Evolutionary conservation across 2,329 filamentous ascomycete genomes (phyloP), one percentile per base, ranked within the genome.

Genomic region (Aureobasidium subglaciale): DNA sequence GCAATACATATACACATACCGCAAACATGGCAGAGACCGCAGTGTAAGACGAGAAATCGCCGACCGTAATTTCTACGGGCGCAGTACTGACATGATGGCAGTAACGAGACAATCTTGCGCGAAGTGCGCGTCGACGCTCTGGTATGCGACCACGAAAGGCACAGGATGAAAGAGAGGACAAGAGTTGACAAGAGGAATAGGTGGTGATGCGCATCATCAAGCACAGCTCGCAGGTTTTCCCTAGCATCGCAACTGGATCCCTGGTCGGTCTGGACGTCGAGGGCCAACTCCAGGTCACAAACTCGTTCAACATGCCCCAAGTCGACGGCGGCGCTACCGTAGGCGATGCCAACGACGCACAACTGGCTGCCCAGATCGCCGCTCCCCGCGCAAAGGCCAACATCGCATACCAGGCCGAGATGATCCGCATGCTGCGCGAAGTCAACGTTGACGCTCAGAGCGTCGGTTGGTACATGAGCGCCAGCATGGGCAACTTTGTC

Each of bases 151-250:
- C 20, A 35, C 20, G 16, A 38, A 43, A 40, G 22, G 30, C 24
- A 40, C 41, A 38, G 18, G 20, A 38, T 15, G 16, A 20, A 38
- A 38, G 20, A 25, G 37, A 45, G 22, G 38, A 34, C 22, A 22
- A 3, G 16, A 24, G 37, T 50, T 57, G 41, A 57, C 41, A 52
- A 15, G 15, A 30, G 11, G 27, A 24, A 45, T 20, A 57, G 79
- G 92, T 95, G 68, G 88, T 95, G 65, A 92, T 96, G 87, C 96
- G 96, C 80, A 91, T 97, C 71, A 91, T 95, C 74, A 96, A 95
- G 77, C 91, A 96, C 78, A 90, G 88, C 77, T 87, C 90, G 57
- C 83, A 88, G 66, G 81, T 82, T 55, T 96, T 96, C 76, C 92
- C 92, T 46, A 92, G 90, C 52, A 85, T 85, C 56, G 90, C 90